Evolutionary conservation across 257 asterid genomes (phyloP).

Genomic region (Solanum boliviense): DNA sequence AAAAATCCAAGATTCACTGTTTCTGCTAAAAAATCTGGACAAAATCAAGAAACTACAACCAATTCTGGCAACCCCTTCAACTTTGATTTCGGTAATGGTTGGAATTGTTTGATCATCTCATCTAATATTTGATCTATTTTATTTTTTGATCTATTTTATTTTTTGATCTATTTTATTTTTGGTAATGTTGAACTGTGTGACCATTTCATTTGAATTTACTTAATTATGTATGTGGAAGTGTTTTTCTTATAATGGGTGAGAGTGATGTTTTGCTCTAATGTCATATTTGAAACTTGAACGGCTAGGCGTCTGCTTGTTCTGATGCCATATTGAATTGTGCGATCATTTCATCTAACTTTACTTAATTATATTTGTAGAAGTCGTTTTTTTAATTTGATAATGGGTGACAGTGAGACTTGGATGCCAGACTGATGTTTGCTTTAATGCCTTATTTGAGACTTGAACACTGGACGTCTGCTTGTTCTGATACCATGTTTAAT

Average conservation of each 20-base stretch:
- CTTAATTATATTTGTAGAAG: not conserved
- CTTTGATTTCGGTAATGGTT: conserved; percentile 37
- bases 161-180: conserved; percentile 25
- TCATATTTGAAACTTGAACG: no score
- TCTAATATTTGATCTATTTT: conserved; percentile 6
- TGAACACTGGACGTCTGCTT: not conserved
- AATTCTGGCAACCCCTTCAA: conserved; percentile 37
- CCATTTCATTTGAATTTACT: not conserved
- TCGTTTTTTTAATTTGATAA: not conserved
- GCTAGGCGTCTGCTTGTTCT: not conserved
- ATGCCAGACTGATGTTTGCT: not conserved
- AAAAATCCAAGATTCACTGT: conserved; percentile 26
- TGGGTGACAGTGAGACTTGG: not conserved
- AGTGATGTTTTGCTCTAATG: not conserved
- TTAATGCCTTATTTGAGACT: not conserved
- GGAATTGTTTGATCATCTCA: not conserved
- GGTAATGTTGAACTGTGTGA: conserved; percentile 1
- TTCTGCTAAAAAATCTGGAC: conserved; percentile 37
- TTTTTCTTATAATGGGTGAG: not conserved
- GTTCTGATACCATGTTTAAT: not conserved
- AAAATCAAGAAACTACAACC: conserved; percentile 6
- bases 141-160: conserved; percentile 15
- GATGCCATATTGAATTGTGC: not conserved
- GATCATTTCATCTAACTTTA: not conserved
- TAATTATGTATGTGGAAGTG: not conserved